Evolutionary conservation across 352 stramenopile genomes (phyloP), one percentile per base, ranked within the genome.

Genomic region (Phytophthora litchii): DNA sequence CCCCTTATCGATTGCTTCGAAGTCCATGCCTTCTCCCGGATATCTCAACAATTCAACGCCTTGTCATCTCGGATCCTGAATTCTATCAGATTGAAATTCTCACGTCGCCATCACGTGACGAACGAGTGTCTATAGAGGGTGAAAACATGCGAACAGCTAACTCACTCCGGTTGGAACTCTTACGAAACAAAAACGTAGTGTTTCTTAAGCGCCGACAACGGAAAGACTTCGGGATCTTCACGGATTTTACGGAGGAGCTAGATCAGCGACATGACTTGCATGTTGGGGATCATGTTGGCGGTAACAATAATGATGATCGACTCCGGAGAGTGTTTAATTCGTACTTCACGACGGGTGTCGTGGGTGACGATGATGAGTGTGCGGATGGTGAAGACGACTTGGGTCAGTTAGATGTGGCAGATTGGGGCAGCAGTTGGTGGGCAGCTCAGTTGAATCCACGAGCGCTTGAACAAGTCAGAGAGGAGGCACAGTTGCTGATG

Each of bases 61-160:
- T 95, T 10, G 42, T 69, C 1, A 76, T 94, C 13, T 57, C 66
- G 0, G 74, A 68, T 46, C 45, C 45, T 13, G 55, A 60, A n/a
- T 92, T 83, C 48, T 94, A 91, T 61, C 78, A 79, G 11, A 74
- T 94, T 21, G 72, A 89, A 48, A 92, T 95, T 45, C 44, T 74
- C 19, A 59, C 80, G 36, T 41, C 55, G 16, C 38, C 44, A 32
- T 27, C 23, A 13, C 40, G 20, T 9, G 35, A 67, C 12, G 44
- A 53, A 7, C 42, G 11, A 40, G 42, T 19, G 12, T 48, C 32
- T 38, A 45, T 44, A 5, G 57, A 46, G 6, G 27, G 27, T 14
- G 38, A 31, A 25, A 53, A 40, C 36, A 46, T 43, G 32, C 66
- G 44, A 38, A 82, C 79, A 25, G 83, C 81, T 0, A 93, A 93